phyloP scores from a whole-genome alignment of 176 grass and related monocot species.

The Zea luxurians region DNA sequence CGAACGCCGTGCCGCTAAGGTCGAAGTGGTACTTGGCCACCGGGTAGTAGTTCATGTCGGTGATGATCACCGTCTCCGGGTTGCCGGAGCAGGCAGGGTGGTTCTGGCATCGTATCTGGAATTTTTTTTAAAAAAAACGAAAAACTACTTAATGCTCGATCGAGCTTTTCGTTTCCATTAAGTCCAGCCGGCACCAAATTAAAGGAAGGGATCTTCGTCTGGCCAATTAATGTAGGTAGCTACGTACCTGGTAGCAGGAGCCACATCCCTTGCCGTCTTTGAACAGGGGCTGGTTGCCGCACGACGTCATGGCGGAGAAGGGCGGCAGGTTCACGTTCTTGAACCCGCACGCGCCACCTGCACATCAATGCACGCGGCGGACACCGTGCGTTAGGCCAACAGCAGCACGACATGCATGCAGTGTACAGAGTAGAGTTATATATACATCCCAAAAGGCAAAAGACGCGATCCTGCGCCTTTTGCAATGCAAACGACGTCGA shows the following conservation, averaged over 20 bases:
- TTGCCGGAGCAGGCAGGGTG: constrained; percentile 58
- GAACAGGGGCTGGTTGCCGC: constrained; percentile 55
- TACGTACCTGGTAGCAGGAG: constrained; percentile 55
- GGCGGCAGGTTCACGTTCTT: constrained; percentile 50
- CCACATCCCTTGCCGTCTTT: constrained; percentile 58
- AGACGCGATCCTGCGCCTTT: background rate
- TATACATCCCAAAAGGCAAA: background rate
- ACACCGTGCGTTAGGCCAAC: background rate
- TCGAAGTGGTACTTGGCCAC: constrained; percentile 58
- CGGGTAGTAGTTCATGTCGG: constrained; percentile 65
- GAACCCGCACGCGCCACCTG: constrained; percentile 67
- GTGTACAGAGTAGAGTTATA: too few relatives aligned
- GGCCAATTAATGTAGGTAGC: background rate
- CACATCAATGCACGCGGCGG: background rate
- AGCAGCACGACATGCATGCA: background rate
- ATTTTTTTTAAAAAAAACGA: too few relatives aligned
- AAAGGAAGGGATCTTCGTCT: background rate
- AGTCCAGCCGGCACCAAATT: background rate
- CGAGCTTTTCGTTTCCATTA: background rate
- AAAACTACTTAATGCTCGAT: background rate
- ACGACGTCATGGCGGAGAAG: constrained; percentile 58
- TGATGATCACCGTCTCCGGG: constrained; percentile 57
- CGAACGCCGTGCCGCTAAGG: constrained; percentile 68
- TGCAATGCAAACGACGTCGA: background rate
- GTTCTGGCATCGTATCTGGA: constrained; percentile 41